Conservation (phyloP, 495 filamentous ascomycete genomes). For the Chaetomium fimeti region DNA sequence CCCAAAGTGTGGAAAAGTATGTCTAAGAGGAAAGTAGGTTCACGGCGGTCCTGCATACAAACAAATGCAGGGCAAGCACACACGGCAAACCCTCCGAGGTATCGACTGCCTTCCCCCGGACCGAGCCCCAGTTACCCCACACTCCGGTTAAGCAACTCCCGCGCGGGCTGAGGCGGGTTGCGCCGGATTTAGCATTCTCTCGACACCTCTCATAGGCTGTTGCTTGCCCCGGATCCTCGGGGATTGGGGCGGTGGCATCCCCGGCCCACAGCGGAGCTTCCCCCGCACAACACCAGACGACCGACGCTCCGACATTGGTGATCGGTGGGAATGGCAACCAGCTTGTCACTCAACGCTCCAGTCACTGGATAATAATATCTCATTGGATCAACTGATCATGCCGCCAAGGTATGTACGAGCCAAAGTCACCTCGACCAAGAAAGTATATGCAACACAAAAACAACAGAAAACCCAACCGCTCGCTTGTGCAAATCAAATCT, state of each 20-base stretch:
- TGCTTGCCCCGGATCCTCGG: not conserved
- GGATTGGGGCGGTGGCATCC: slow-evolving; percentile 1
- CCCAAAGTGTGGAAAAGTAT: not conserved
- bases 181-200: not conserved
- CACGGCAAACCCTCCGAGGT: too few relatives aligned
- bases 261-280: not conserved
- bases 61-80: too few relatives aligned
- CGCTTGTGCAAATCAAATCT: slow-evolving; percentile 30
- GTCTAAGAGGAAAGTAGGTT: too few relatives aligned
- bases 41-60: too few relatives aligned
- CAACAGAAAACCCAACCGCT: not conserved
- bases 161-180: slow-evolving; percentile 6
- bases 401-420: not conserved
- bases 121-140: slow-evolving; percentile 14
- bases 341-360: too few relatives aligned
- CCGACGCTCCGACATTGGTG: not conserved
- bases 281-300: slow-evolving; percentile 16
- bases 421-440: not conserved
- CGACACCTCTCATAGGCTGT: slow-evolving; percentile 10
- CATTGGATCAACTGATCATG: too few relatives aligned
- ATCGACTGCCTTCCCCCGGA: slow-evolving; percentile 3
- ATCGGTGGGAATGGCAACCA: not conserved
- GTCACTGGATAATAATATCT: too few relatives aligned
- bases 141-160: slow-evolving; percentile 15
- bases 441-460: not conserved